Conservation (phyloP, 306 rosid genomes). For the Luffa aegyptiaca region DNA sequence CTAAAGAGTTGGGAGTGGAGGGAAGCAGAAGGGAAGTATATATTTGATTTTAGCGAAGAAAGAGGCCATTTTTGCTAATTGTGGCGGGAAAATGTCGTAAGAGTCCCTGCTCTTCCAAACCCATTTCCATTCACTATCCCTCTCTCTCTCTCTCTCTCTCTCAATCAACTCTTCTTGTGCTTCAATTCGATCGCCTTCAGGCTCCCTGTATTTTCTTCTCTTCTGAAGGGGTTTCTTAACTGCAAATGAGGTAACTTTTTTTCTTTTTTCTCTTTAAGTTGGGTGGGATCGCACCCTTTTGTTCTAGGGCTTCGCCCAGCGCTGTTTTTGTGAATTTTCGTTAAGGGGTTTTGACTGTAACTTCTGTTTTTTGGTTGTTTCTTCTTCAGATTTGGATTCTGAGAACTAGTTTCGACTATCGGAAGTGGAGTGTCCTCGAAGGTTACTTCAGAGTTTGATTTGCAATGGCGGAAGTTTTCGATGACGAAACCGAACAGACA, state of each 20-base stretch:
- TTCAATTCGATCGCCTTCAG: neutral
- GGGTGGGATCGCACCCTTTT: neutral
- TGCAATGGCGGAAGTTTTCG: conserved; percentile 51
- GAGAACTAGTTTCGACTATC: conserved; percentile 2
- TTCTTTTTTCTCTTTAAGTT: neutral
- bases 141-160: neutral
- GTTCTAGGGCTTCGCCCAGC: neutral
- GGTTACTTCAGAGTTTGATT: neutral
- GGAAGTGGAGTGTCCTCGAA: neutral
- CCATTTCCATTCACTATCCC: neutral
- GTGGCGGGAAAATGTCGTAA: conserved; percentile 20
- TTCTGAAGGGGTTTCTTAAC: neutral
- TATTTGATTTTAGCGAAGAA: neutral
- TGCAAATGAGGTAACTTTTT: neutral
- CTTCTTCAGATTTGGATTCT: conserved; percentile 17
- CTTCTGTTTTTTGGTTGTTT: neutral
- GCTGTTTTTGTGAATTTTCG: neutral
- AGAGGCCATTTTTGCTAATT: neutral
- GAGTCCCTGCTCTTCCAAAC: neutral
- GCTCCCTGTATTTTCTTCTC: too few species aligned
- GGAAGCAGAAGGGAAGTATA: neutral
- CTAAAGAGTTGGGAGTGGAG: neutral
- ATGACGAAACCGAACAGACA: conserved; percentile 60
- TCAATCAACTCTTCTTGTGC: neutral
- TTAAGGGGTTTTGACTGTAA: neutral